Conservation (phyloP, 306 rosid genomes). For the Prunus armeniaca region DNA sequence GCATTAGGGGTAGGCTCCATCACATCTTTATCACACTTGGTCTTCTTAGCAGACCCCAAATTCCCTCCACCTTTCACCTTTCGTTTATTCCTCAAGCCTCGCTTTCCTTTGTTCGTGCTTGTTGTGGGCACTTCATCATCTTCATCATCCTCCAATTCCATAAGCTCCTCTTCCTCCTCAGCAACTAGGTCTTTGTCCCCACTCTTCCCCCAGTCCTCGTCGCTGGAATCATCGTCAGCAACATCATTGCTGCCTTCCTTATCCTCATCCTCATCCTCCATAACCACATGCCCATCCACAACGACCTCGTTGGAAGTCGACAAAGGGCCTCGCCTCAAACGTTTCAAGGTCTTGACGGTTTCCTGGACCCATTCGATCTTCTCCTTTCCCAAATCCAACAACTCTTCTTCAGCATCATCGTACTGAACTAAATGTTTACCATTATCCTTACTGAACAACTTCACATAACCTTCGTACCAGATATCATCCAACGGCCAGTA, state of each 20-base stretch:
- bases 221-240: conserved; percentile 58
- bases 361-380: conserved; percentile 61
- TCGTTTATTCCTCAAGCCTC: conserved; percentile 37
- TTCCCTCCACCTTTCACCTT: conserved; percentile 37
- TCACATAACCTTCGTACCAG: conserved; percentile 82
- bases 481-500: conserved; percentile 74
- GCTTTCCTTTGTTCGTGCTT: conserved; percentile 31
- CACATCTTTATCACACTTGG: conserved; percentile 38
- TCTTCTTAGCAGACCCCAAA: conserved; percentile 50
- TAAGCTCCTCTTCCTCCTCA: conserved; percentile 49
- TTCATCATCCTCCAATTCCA: conserved; percentile 37
- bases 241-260: conserved; percentile 23
- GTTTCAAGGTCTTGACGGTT: conserved; percentile 35
- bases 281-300: conserved; percentile 23
- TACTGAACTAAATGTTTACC: conserved; percentile 61
- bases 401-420: conserved; percentile 75
- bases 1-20: conserved; percentile 32
- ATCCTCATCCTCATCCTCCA: conserved; percentile 15
- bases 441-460: conserved; percentile 36
- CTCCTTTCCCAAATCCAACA: conserved; percentile 53
- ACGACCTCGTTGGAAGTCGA: neutral
- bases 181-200: conserved; percentile 31
- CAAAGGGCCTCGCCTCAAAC: conserved; percentile 43
- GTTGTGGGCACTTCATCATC: conserved; percentile 27
- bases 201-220: conserved; percentile 76